phyloP scores from a whole-genome alignment of 2,329 filamentous ascomycete species.

The Aspergillus novofumigatus region DNA sequence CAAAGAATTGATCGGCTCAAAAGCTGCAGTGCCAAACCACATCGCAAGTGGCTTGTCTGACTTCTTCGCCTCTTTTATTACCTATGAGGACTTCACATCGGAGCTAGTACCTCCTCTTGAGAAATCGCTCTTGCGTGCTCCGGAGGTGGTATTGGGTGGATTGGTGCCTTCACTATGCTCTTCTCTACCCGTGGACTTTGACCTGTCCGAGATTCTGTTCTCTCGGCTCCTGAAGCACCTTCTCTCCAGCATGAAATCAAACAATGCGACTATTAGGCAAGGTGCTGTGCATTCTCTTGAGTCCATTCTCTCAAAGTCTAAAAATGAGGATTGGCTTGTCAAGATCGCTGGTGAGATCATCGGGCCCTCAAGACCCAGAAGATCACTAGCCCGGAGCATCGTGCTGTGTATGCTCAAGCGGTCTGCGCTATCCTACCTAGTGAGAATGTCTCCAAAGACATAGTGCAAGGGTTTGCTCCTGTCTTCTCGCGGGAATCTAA shows the following conservation, averaged over 20 bases:
- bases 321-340: constrained; percentile 55
- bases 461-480: constrained; percentile 62
- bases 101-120: constrained; percentile 78
- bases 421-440: constrained; percentile 62
- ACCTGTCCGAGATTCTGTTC: constrained; percentile 71
- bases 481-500: constrained; percentile 82
- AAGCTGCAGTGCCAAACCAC: constrained; percentile 65
- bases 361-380: constrained; percentile 78
- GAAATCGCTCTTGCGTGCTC: constrained; percentile 81
- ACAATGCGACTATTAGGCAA: constrained; percentile 70
- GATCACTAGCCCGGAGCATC: constrained; percentile 77
- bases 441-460: constrained; percentile 59
- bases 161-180: constrained; percentile 69
- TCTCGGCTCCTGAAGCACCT: constrained; percentile 77
- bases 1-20: constrained; percentile 79
- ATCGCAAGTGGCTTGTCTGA: constrained; percentile 70
- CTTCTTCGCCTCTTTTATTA: constrained; percentile 76
- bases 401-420: constrained; percentile 77
- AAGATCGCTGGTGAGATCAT: constrained; percentile 75
- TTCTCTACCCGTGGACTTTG: constrained; percentile 65
- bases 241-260: constrained; percentile 86
- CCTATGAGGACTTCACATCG: constrained; percentile 67
- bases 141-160: constrained; percentile 80
- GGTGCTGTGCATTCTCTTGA: constrained; percentile 73
- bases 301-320: constrained; percentile 61